Conservation (phyloP, 768 basidiomycete species). For the Boletus rubroflammeus region DNA sequence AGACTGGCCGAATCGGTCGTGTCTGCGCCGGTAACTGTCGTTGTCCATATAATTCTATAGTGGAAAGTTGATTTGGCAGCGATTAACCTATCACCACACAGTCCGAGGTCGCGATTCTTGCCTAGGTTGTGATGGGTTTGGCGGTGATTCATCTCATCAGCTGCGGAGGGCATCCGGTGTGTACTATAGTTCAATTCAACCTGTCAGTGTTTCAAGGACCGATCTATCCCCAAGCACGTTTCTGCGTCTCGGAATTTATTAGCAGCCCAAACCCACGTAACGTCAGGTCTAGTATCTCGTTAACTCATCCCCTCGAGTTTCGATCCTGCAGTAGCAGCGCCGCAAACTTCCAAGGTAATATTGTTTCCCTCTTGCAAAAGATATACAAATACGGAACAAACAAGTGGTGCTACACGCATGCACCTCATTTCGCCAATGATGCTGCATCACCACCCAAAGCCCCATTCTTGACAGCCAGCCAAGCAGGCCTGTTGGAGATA, state of each 20-base stretch:
- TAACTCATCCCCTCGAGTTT: not conserved
- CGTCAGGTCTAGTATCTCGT: too few relatives aligned
- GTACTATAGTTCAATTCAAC: not conserved
- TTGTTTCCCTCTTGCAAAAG: not conserved
- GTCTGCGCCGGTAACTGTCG: not conserved
- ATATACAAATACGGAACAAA: not conserved
- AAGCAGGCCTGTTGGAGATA: conserved; percentile 41
- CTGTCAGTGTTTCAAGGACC: too few relatives aligned
- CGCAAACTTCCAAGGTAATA: not conserved
- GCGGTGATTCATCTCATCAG: not conserved
- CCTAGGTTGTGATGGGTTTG: not conserved
- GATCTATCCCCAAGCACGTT: too few relatives aligned
- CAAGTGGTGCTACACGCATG: not conserved
- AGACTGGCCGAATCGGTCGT: not conserved
- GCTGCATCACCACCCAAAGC: conserved; percentile 1
- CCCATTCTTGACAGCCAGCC: conserved; percentile 44
- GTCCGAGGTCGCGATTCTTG: too few relatives aligned
- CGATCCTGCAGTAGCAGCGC: not conserved
- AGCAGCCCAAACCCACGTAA: too few relatives aligned
- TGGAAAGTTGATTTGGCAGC: not conserved
- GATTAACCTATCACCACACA: not conserved
- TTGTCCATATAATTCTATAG: too few relatives aligned
- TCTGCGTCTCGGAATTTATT: too few relatives aligned
- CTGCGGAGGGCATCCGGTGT: not conserved
- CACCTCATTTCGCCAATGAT: not conserved